These are phyloP conservation scores for Suillus ampliporus DNA, from an alignment of 768 basidiomycete species.

Conservation along the genomic window DNA sequence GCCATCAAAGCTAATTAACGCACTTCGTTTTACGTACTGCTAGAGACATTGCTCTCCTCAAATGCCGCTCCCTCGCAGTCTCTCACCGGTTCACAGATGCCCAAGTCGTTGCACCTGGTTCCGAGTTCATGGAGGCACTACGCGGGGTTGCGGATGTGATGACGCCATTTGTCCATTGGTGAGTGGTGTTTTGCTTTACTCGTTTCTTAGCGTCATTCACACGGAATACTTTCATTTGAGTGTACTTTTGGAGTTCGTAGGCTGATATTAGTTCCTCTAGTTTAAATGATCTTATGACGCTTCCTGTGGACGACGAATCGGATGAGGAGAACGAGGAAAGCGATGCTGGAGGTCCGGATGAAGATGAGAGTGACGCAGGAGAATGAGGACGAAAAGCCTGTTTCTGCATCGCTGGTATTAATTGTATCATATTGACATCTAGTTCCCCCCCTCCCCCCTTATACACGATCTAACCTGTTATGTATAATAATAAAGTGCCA, in stretches of 20 bases:
- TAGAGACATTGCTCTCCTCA: slow-evolving; percentile 91
- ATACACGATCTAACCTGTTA: neutral
- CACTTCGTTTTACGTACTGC: too few relatives aligned
- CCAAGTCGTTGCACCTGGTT: slow-evolving; percentile 60
- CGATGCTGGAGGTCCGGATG: neutral
- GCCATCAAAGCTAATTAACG: too few relatives aligned
- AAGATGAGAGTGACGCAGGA: neutral
- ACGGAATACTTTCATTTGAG: too few relatives aligned
- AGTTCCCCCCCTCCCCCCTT: neutral
- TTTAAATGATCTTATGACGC: slow-evolving; percentile 74
- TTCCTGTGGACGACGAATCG: slow-evolving; percentile 43
- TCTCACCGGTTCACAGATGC: slow-evolving; percentile 71
- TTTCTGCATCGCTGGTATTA: neutral
- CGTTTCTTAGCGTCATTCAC: too few relatives aligned
- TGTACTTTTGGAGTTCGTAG: neutral
- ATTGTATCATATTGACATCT: slow-evolving; percentile 3
- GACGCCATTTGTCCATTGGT: slow-evolving; percentile 84
- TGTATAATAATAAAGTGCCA: neutral
- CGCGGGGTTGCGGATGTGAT: slow-evolving; percentile 58
- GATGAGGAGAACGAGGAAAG: slow-evolving; percentile 12
- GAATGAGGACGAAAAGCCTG: neutral
- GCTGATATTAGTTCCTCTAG: slow-evolving; percentile 38
- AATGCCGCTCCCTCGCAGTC: slow-evolving; percentile 59
- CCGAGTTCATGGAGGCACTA: slow-evolving; percentile 69
- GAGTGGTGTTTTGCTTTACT: slow-evolving; percentile 26